Base-by-base conservation (phyloP, 768 basidiomycete species). In the Agaricus sinodeliciosus region DNA sequence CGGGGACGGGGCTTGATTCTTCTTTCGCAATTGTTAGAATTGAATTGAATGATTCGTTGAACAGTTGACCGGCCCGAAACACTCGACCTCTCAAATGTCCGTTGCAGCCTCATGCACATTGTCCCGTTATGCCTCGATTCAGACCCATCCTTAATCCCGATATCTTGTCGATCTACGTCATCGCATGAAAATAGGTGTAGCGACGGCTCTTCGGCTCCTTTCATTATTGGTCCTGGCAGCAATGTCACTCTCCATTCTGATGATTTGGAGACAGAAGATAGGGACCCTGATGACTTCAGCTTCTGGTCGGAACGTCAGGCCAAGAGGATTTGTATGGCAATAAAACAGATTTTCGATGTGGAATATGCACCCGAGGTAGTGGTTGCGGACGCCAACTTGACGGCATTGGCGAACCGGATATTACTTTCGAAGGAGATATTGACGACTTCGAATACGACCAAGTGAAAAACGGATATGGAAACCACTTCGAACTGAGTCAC, bases 291-390 rank as follows among this genome's bases (percentile, higher is more conserved):
- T 62, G 94, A 98, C 69, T 98, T 99, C 67, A 79, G 81, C 43
- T 93, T 99, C 71, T 95, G 94, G 91, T 86, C 86, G 1, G 85
- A 88, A 60, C 72, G 75, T 40, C 95, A 99, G 66, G 96, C 95
- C 51, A 87, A 85, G 68, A 81, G 91, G 49, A 97, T 99, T 59
- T 87, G 86, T 48, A 69, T 72, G 16, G 85, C 82, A 25, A 82
- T 95, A 54, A 72, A 88, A 59, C 81, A 90, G 65, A 80, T 86
- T 27, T 97, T 96, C 67, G 82, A 77, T 22, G 87, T 97, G 37
- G 94, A 98, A 62, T 86, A 93, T 64, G 85, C 84, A 8, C 80
- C 84, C 19, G 91, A 95, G 62, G 93, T 99, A 35, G 77, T 99
- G 45, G 75, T 98, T 43, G 95, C 92, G 2, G 93, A 96, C 62